phyloP scores from a whole-genome alignment of 306 rosid species.

The Malus domestica region ASM211411v1 NC_041795.1:11884501-11885000 shows the following conservation, averaged over 20 bases:
- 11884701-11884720: background rate
- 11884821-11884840: background rate
- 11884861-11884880: background rate
- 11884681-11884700: background rate
- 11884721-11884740: background rate
- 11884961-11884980: background rate
- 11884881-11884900: background rate
- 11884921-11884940: background rate
- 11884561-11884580: no score
- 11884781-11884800: background rate
- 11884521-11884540: background rate
- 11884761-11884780: no score
- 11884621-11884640: background rate
- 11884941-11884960: background rate
- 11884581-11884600: background rate
- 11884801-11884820: background rate
- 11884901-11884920: background rate
- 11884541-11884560: background rate
- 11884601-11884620: background rate
- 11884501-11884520: background rate
- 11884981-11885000: constrained; percentile 5
- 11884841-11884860: background rate
- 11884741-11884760: background rate
- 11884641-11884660: background rate
- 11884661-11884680: background rate